Conservation (phyloP, 2,329 filamentous ascomycete species). For the Falciphora oryzae region DNA sequence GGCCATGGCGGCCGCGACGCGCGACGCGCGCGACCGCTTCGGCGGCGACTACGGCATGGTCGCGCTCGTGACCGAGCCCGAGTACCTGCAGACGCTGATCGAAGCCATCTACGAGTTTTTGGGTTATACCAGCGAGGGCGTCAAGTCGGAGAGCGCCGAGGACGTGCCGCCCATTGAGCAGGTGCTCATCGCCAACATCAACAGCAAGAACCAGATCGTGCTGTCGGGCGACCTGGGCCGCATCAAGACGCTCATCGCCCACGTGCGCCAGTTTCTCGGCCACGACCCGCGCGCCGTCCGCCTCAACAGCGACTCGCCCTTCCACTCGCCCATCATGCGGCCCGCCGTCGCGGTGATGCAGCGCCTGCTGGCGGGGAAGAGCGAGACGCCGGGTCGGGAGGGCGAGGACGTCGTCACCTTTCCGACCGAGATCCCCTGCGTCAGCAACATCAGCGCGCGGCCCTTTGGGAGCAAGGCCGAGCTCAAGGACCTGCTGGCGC, state of each 20-base stretch:
- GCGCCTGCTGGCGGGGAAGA: conserved; percentile 56
- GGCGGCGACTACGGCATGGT: conserved; percentile 92
- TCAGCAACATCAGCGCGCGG: conserved; percentile 79
- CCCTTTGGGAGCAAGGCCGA: conserved; percentile 71
- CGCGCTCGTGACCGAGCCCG: conserved; percentile 80
- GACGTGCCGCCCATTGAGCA: conserved; percentile 74
- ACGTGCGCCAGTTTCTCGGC: conserved; percentile 82
- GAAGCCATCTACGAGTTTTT: conserved; percentile 74
- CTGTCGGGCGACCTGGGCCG: conserved; percentile 79
- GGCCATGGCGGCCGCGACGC: conserved; percentile 74
- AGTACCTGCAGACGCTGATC: conserved; percentile 65
- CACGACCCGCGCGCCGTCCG: conserved; percentile 86
- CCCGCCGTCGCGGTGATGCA: conserved; percentile 74
- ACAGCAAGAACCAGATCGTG: conserved; percentile 94
- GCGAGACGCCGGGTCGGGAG: conserved; percentile 45
- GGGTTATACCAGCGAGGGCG: conserved; percentile 58
- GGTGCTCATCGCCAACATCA: conserved; percentile 88
- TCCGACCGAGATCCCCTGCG: conserved; percentile 67
- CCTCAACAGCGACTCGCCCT: conserved; percentile 81
- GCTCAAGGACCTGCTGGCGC: conserved; percentile 75
- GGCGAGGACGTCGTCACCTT: conserved; percentile 65
- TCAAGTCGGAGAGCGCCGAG: conserved; percentile 61
- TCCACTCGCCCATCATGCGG: conserved; percentile 88
- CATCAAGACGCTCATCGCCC: conserved; percentile 75
- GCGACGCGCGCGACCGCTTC: conserved; percentile 55